phyloP scores from a whole-genome alignment of 2,329 filamentous ascomycete species.

The Akanthomyces muscarius region DNA sequence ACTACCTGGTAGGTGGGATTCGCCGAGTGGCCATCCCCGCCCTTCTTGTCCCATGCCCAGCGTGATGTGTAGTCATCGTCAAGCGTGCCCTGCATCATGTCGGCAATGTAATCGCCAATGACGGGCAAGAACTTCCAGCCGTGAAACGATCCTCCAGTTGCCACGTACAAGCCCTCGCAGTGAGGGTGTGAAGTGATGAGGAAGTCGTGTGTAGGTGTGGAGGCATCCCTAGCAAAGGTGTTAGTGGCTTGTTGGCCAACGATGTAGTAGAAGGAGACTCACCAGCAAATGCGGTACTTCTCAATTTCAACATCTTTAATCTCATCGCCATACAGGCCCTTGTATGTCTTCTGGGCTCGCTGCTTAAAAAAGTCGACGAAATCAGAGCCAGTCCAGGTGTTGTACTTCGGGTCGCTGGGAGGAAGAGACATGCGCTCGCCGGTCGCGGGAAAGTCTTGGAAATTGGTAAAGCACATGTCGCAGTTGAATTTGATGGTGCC shows the following conservation, averaged over 20 bases:
- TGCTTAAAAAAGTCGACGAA: constrained; percentile 43
- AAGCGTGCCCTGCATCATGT: constrained; percentile 43
- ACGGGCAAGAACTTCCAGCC: constrained; percentile 62
- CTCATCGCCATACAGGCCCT: constrained; percentile 40
- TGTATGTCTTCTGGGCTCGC: constrained; percentile 35
- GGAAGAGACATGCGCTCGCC: constrained; percentile 52
- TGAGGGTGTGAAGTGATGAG: constrained; percentile 51
- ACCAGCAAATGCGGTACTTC: constrained; percentile 45
- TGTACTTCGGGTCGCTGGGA: constrained; percentile 40
- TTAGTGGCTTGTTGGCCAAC: background rate
- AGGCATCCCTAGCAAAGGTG: constrained; percentile 48
- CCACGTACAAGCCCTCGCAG: constrained; percentile 53
- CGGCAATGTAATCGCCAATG: constrained; percentile 55
- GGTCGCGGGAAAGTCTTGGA: constrained; percentile 40
- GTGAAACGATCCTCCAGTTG: constrained; percentile 61
- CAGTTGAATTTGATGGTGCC: constrained; percentile 60
- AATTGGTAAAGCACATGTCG: constrained; percentile 55
- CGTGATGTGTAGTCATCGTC: constrained; percentile 35
- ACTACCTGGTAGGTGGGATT: constrained; percentile 41
- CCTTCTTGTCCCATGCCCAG: constrained; percentile 45
- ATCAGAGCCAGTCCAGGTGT: constrained; percentile 36
- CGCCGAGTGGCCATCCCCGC: constrained; percentile 37
- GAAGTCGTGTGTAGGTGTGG: constrained; percentile 60
- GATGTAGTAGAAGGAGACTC: constrained; percentile 21
- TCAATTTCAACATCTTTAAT: constrained; percentile 37